These are phyloP conservation scores for Talaromyces sp. DNA, from an alignment of 2,329 filamentous ascomycete genomes.

Conservation along the genomic window DNA sequence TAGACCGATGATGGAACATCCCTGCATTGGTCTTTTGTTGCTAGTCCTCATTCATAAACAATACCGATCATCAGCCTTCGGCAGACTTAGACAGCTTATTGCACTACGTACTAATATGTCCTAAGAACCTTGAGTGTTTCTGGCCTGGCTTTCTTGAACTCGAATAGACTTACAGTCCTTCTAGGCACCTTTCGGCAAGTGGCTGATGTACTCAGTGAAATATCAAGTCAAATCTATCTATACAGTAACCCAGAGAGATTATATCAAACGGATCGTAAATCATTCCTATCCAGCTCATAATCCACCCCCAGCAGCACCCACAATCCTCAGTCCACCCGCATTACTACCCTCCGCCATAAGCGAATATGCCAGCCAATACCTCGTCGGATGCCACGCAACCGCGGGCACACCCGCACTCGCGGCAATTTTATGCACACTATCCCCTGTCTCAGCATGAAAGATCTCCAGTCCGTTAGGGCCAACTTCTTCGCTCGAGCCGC, in stretches of 20 bases:
- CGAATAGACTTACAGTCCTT: background rate
- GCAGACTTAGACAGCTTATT: too few relatives aligned
- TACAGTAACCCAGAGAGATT: background rate
- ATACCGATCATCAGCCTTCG: too few relatives aligned
- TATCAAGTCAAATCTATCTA: background rate
- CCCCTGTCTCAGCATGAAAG: constrained; percentile 50
- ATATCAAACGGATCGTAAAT: background rate
- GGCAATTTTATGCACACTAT: constrained; percentile 46
- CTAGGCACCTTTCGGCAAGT: background rate
- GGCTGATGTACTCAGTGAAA: background rate
- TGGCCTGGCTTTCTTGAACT: background rate
- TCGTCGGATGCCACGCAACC: constrained; percentile 50
- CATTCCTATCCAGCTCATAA: constrained; percentile 23
- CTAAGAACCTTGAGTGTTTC: background rate
- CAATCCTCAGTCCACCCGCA: constrained; percentile 46
- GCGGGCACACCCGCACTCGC: constrained; percentile 43
- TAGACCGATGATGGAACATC: too few relatives aligned
- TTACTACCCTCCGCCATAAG: constrained; percentile 42
- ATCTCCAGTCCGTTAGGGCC: constrained; percentile 47
- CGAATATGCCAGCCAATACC: constrained; percentile 51
- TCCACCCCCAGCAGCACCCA: constrained; percentile 45
- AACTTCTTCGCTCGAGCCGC: constrained; percentile 48
- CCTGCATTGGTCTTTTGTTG: background rate
- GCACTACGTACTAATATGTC: background rate
- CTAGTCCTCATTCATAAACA: background rate